Conservation (phyloP, 495 filamentous ascomycete species). For the Penicillium diatomitis region DNA sequence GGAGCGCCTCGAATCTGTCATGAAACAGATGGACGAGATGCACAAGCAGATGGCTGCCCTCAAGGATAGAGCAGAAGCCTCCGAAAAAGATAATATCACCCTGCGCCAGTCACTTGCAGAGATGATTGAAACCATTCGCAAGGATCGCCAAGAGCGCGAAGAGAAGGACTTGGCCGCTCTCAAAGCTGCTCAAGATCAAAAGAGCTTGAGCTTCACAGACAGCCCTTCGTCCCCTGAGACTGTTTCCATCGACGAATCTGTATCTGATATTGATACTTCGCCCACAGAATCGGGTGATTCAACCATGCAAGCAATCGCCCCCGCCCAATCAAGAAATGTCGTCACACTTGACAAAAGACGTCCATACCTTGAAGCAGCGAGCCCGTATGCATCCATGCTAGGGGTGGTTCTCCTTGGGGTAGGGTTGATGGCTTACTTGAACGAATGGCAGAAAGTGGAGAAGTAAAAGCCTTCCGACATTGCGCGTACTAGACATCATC, state of each 20-base stretch:
- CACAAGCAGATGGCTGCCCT: constrained; percentile 71
- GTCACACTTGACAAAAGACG: constrained; percentile 8
- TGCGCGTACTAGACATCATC: too few relatives aligned
- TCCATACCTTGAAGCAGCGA: constrained; percentile 50
- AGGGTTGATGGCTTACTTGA: constrained; percentile 89
- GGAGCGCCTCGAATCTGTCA: constrained; percentile 66
- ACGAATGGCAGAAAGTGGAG: constrained; percentile 70
- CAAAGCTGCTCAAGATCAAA: not conserved
- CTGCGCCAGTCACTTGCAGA: constrained; percentile 69
- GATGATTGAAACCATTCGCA: constrained; percentile 76
- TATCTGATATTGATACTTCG: constrained; percentile 4
- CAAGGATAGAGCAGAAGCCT: constrained; percentile 65
- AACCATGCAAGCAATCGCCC: constrained; percentile 16
- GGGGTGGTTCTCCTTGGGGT: constrained; percentile 85
- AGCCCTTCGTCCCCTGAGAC: too few relatives aligned
- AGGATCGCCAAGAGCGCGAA: constrained; percentile 51
- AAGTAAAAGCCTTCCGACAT: constrained; percentile 31
- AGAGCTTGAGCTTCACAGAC: too few relatives aligned
- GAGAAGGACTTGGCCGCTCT: constrained; percentile 7
- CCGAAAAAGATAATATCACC: constrained; percentile 61
- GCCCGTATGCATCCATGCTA: constrained; percentile 79
- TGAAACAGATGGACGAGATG: constrained; percentile 74
- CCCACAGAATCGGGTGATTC: constrained; percentile 10
- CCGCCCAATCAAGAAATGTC: constrained; percentile 20
- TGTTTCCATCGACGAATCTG: not conserved